Conservation (phyloP, 179 eudicot species). For the Silene noctiflora region DNA sequence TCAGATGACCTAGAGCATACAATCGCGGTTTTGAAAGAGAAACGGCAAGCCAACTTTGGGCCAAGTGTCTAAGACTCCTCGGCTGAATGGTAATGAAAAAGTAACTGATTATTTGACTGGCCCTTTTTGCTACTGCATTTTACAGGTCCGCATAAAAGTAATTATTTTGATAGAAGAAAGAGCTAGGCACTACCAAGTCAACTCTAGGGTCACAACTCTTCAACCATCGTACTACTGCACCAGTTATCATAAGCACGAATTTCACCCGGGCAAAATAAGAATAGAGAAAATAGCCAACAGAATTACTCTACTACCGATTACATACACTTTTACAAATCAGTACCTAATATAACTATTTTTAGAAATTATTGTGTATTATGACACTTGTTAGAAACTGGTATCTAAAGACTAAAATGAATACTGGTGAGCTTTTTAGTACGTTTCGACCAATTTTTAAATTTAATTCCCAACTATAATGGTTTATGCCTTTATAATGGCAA, state of each 20-base stretch:
- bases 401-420: too few species aligned
- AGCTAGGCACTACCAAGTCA: not conserved
- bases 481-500: too few species aligned
- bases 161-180: not conserved
- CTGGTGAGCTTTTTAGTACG: too few species aligned
- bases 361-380: too few species aligned
- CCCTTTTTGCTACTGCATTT: not conserved
- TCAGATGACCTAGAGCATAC: not conserved
- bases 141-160: not conserved
- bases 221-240: slow-evolving; percentile 1
- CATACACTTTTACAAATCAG: too few species aligned
- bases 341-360: too few species aligned
- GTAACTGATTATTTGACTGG: not conserved
- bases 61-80: not conserved
- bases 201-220: not conserved
- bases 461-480: too few species aligned
- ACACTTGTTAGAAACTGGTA: too few species aligned
- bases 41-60: slow-evolving; percentile 4
- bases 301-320: not conserved
- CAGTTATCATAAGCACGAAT: not conserved
- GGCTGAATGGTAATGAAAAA: not conserved
- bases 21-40: not conserved
- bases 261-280: not conserved
- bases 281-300: not conserved
- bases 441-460: too few species aligned